Conservation (phyloP, 305 asterid species). For the Fraxinus greggii region DNA sequence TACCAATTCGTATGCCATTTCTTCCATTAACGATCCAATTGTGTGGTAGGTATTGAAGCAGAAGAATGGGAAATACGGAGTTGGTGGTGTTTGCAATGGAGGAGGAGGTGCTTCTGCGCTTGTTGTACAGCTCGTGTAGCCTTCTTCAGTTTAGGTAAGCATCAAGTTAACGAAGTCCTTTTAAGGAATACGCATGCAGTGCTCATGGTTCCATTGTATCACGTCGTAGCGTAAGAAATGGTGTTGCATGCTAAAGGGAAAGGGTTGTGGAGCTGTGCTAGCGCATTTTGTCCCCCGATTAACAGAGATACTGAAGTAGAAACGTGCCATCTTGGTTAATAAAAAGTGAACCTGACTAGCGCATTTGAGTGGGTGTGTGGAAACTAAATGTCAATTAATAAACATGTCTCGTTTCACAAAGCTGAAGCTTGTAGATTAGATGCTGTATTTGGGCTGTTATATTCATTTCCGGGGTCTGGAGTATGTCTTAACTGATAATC, state of each 20-base stretch:
- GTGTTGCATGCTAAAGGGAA: background rate
- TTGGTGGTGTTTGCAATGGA: constrained; percentile 64
- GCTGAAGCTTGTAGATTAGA: background rate
- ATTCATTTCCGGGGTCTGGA: background rate
- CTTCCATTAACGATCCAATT: background rate
- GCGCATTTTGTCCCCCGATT: background rate
- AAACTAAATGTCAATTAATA: background rate
- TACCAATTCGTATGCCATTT: background rate
- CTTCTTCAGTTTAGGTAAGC: constrained; percentile 24
- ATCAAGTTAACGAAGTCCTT: background rate
- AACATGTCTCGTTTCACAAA: background rate
- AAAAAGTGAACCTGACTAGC: background rate
- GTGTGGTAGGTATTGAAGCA: constrained; percentile 49
- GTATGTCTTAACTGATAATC: background rate
- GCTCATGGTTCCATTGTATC: background rate
- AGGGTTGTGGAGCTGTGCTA: background rate
- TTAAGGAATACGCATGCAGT: background rate
- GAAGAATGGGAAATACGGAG: constrained; percentile 54
- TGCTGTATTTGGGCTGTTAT: background rate
- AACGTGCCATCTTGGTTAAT: background rate
- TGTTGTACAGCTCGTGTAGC: constrained; percentile 48
- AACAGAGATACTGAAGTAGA: background rate
- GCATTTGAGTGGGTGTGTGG: background rate
- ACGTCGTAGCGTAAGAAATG: background rate
- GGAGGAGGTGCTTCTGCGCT: constrained; percentile 79